phyloP scores from a whole-genome alignment of 306 rosid species.

The Vigna reflexopilosa region DNA sequence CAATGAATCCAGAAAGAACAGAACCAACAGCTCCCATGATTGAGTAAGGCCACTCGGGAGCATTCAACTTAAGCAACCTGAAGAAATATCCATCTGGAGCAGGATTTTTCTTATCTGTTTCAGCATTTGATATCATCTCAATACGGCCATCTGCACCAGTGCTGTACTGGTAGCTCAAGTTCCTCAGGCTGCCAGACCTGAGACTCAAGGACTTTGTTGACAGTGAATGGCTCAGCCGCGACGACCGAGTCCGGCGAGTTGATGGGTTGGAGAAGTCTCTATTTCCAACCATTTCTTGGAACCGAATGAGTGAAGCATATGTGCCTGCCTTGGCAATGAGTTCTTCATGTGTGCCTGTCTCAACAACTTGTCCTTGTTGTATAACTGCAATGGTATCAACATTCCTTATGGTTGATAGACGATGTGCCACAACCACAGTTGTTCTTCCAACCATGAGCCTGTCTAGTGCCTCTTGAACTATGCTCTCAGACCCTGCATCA shows the following conservation, averaged over 20 bases:
- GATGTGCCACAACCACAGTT: conserved; percentile 93
- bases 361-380: conserved; percentile 95
- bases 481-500: conserved; percentile 94
- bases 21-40: conserved; percentile 98
- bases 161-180: conserved; percentile 90
- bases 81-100: conserved; percentile 89
- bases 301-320: conserved; percentile 87
- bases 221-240: conserved; percentile 86
- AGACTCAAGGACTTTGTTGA: conserved; percentile 94
- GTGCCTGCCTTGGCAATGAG: conserved; percentile 81
- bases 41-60: conserved; percentile 99
- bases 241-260: conserved; percentile 80
- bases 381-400: conserved; percentile 92
- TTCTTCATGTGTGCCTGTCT: conserved; percentile 98
- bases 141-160: conserved; percentile 98
- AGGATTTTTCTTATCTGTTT: conserved; percentile 81
- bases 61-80: conserved; percentile 80
- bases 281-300: conserved; percentile 93
- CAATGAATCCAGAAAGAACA: conserved; percentile 89
- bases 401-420: conserved; percentile 87
- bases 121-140: conserved; percentile 97
- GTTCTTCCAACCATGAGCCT: conserved; percentile 96
- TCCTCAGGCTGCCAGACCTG: conserved; percentile 90
- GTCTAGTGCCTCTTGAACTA: conserved; percentile 97
- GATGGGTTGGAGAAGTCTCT: conserved; percentile 91